Base-by-base conservation (phyloP, 768 basidiomycete genomes). In the Pleurotus djamor region DNA sequence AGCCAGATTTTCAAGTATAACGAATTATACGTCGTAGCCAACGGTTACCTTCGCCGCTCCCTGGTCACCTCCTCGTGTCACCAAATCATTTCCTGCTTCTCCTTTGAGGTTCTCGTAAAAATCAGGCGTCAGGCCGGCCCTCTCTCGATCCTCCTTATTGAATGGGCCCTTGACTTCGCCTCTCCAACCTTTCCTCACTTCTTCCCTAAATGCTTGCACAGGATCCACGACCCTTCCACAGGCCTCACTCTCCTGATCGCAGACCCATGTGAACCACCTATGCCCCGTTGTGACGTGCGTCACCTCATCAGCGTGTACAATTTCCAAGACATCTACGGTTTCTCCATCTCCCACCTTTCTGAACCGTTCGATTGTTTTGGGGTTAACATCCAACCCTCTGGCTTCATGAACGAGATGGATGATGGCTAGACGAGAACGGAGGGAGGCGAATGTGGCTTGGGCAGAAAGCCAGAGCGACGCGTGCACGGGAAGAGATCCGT, bases 351-450 rank as follows among this genome's bases (percentile, higher is more conserved):
- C 85, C 10, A 86, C 86, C 38, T 81, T 78, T 4, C 82, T 75
- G 66, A 92, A 90, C 57, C 85, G 82, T 61, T 83, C 86, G 57
- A 94, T 92, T 5, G 90, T 92, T 17, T 78, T 79, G 0, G 91
- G 92, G 67, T 94, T 93, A 56, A 92, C 88, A 71, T 93, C 92
- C 14, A 94, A 76, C 4, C 92, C 92, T 32, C 91, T 76, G 2
- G 91, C 91, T 75, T 93, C 91, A 68, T 92, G 91, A 0, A 93
- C 90, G 13, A 94, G 83, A 64, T 92, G 91, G 65, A 95, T 90
- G 69, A 93, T 92, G 0, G 89, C 89, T 38, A 93, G 82, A 10
- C 91, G 80, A 0, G 90, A 77, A 21, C 84, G 82, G 41, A 93
- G 78, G 1, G 89, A 91, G 17, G 81, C 67, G 9, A 83, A 81